These are phyloP conservation scores for Penicillium paneum DNA, from an alignment of 2,329 filamentous ascomycete genomes.

Conservation along the genomic window DNA sequence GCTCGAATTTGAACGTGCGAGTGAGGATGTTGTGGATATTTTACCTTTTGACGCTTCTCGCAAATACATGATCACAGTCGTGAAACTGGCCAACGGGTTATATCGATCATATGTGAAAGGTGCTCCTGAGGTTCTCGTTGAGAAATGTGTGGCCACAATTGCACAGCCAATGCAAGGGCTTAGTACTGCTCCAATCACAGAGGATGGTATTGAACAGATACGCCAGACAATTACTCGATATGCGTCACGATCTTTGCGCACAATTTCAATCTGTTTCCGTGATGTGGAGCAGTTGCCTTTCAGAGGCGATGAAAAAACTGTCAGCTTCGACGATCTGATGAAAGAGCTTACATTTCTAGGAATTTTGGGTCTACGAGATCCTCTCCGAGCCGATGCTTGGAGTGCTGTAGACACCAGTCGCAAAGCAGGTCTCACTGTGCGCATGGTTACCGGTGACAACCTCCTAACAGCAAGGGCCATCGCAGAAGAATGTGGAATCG, in stretches of 20 bases:
- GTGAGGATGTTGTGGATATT: conserved; percentile 60
- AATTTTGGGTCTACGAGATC: conserved; percentile 64
- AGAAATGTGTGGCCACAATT: conserved; percentile 26
- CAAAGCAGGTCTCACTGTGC: conserved; percentile 60
- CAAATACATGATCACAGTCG: conserved; percentile 57
- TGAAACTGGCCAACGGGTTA: conserved; percentile 31
- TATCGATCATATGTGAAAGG: conserved; percentile 46
- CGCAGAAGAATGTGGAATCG: conserved; percentile 64
- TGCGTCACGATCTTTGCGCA: conserved; percentile 60
- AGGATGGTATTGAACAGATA: conserved; percentile 19
- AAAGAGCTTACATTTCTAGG: conserved; percentile 63
- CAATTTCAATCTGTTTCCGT: conserved; percentile 67
- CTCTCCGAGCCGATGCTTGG: conserved; percentile 58
- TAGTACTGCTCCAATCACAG: neutral
- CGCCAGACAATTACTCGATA: conserved; percentile 34
- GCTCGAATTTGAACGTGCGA: conserved; percentile 58
- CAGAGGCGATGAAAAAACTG: neutral
- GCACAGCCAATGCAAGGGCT: conserved; percentile 10
- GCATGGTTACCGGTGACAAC: conserved; percentile 67
- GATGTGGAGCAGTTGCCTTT: conserved; percentile 65
- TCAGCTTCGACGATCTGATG: conserved; percentile 56
- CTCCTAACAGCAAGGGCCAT: conserved; percentile 65
- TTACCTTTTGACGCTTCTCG: conserved; percentile 70
- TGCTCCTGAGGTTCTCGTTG: conserved; percentile 43
- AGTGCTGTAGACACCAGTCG: conserved; percentile 61